Evolutionary conservation across 2,329 filamentous ascomycete genomes (phyloP).

Genomic region (Ophidiomyces ophidiicola): DNA sequence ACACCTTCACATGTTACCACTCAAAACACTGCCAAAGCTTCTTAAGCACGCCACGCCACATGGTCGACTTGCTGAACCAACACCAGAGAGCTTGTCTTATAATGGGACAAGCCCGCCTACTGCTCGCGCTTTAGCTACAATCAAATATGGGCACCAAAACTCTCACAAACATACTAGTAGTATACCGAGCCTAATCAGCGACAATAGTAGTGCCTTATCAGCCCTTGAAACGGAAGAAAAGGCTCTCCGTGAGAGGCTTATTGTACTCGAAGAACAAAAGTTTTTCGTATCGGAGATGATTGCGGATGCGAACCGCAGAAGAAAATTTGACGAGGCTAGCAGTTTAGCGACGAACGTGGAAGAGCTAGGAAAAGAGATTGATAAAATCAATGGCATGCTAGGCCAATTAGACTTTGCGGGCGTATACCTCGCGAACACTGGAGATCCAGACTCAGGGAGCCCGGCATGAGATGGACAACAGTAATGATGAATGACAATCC

Average conservation of each 20-base stretch:
- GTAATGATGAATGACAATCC: conserved; percentile 3
- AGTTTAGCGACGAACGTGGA: conserved; percentile 69
- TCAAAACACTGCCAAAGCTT: conserved; percentile 61
- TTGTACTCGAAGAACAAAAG: conserved; percentile 80
- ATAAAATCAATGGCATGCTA: conserved; percentile 52
- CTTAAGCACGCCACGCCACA: conserved; percentile 49
- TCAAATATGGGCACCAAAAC: conserved; percentile 43
- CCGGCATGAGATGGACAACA: neutral
- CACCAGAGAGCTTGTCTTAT: conserved; percentile 18
- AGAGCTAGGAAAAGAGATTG: conserved; percentile 69
- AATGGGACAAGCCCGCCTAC: conserved; percentile 17
- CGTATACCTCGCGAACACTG: conserved; percentile 29
- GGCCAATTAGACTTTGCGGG: conserved; percentile 52
- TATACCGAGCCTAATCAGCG: conserved; percentile 41
- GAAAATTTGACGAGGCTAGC: conserved; percentile 76
- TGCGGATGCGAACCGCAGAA: conserved; percentile 57
- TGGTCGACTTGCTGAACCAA: conserved; percentile 25
- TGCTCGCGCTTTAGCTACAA: conserved; percentile 42
- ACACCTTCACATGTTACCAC: conserved; percentile 78
- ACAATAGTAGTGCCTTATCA: conserved; percentile 47
- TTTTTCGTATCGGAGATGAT: conserved; percentile 86
- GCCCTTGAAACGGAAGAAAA: conserved; percentile 74
- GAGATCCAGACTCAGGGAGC: neutral
- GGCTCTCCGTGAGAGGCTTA: conserved; percentile 62
- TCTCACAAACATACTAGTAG: conserved; percentile 32